These are phyloP conservation scores for Graphilbum fragrans DNA, from an alignment of 2,329 filamentous ascomycete genomes.

Conservation along the genomic window DNA sequence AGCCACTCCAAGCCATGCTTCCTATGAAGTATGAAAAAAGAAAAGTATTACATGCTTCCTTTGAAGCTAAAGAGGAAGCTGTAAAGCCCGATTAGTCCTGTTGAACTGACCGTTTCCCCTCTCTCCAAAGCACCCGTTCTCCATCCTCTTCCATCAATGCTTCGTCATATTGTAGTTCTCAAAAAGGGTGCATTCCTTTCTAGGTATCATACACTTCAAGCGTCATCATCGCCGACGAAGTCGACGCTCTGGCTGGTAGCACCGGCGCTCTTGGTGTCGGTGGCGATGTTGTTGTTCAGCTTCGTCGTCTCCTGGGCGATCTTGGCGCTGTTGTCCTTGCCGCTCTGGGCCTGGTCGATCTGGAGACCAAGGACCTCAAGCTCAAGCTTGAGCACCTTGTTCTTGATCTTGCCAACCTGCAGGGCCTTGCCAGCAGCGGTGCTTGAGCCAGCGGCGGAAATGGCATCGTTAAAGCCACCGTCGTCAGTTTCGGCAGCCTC, in stretches of 20 bases:
- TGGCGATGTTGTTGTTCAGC: conserved; percentile 37
- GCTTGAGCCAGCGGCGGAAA: conserved; percentile 29
- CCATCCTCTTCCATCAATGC: too few species aligned
- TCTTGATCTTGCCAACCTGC: conserved; percentile 45
- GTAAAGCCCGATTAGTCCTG: too few species aligned
- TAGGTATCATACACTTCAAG: too few species aligned
- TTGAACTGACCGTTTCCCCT: too few species aligned
- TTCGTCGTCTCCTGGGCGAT: conserved; percentile 36
- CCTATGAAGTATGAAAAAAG: too few species aligned
- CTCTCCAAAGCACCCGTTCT: too few species aligned
- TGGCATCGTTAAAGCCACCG: conserved; percentile 40
- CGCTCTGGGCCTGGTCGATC: conserved; percentile 36
- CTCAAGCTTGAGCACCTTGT: conserved; percentile 47
- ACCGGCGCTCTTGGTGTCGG: conserved; percentile 21
- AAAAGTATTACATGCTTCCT: too few species aligned
- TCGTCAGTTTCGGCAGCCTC: conserved; percentile 39
- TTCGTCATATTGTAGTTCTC: too few species aligned
- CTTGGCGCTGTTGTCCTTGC: conserved; percentile 27
- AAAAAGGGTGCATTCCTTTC: too few species aligned
- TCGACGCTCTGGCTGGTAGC: conserved; percentile 22
- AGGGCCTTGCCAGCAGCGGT: conserved; percentile 28
- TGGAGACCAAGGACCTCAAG: conserved; percentile 37
- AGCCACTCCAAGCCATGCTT: too few species aligned
- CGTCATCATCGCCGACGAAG: conserved; percentile 17
- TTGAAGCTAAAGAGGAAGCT: too few species aligned